Evolutionary conservation across 768 basidiomycete genomes (phyloP), one percentile per base, ranked within the genome.

Genomic region (Phaffia australis): DNA sequence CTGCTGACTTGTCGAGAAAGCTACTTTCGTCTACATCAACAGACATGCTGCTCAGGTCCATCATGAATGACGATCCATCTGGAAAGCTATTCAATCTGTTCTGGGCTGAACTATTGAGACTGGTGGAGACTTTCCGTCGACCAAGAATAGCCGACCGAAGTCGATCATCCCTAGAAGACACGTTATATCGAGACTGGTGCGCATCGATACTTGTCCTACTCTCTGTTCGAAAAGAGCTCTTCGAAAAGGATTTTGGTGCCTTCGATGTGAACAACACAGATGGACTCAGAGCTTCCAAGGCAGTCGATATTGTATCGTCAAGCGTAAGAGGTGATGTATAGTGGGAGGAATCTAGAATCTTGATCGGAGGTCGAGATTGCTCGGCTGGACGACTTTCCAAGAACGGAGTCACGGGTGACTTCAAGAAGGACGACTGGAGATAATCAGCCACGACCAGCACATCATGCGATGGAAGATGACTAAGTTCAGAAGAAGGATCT

Each of bases 381-480:
- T 42, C 11, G 35, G 35, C 35, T 42, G 35, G 11, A 42, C 35
- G 11, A 42, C 35, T 16, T 32, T 46, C 57, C 50, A 67, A 63
- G 60, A 57, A 63, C 14, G 48, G 15, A 55, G 61, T 61, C 32
- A 67, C 35, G 54, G n/a, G 25, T 3, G 66, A 61, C 11, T 42
- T 19, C 3, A 47, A 0, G 21, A 67, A 56, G 19, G 51, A 21
- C 9, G 60, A 32, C 29, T 67, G 66, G 30, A 67, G 54, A 56
- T 57, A 67, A 42, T 67, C 66, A 4, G 60, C 66, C 14, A 67
- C 66, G 54, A 67, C 55, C 23, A 67, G 55, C 25, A 67, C 66
- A 32, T 67, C 55, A 55, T 67, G 66, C 2, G 52, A 56, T 14
- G 60, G 66, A 18, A 54, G 66, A 29, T 60, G 60, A 15, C 47